A percentile compares a stretch with the other conserved stretches of the same genome.
phyloP scores from a whole-genome alignment of 441 rosid species.

The Adansonia madagascariensis region DNA sequence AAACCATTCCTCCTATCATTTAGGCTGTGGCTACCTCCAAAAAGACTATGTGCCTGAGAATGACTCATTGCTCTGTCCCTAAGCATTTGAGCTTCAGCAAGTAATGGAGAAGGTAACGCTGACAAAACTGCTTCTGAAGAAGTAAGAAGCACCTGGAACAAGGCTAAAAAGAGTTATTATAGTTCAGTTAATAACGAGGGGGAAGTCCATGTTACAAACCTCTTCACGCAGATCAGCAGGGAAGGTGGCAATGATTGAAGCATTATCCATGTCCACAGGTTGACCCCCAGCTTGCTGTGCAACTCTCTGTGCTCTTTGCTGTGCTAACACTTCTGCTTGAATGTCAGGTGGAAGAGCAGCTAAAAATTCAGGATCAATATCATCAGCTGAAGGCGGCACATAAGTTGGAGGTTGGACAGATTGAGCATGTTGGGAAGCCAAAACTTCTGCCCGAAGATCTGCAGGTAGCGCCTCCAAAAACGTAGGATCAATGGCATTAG shows the following conservation, averaged over 20 bases:
- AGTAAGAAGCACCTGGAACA: constrained; percentile 83
- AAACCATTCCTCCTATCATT: constrained; percentile 82
- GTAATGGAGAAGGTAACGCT: constrained; percentile 85
- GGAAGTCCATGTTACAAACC: constrained; percentile 52
- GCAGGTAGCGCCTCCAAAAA: constrained; percentile 97
- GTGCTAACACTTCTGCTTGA: constrained; percentile 98
- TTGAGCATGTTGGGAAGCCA: constrained; percentile 98
- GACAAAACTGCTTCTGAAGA: constrained; percentile 96
- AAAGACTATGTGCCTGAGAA: constrained; percentile 89
- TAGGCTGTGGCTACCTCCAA: constrained; percentile 82
- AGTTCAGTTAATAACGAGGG: constrained; percentile 24
- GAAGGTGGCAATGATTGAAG: constrained; percentile 97
- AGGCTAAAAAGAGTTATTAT: constrained; percentile 31
- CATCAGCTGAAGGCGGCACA: constrained; percentile 85
- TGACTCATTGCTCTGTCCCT: constrained; percentile 98
- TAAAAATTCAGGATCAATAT: constrained; percentile 98
- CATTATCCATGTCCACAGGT: constrained; percentile 99
- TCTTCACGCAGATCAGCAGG: constrained; percentile 98
- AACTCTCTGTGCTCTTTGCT: constrained; percentile 92
- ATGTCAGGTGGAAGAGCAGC: constrained; percentile 99
- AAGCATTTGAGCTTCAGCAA: constrained; percentile 96
- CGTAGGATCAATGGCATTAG: constrained; percentile 92
- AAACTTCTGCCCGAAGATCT: constrained; percentile 92
- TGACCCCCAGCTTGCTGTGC: constrained; percentile 92
- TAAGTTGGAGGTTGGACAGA: constrained; percentile 85